Conservation (phyloP, 2,329 filamentous ascomycete species). For the Scytalidium sp. region DNA sequence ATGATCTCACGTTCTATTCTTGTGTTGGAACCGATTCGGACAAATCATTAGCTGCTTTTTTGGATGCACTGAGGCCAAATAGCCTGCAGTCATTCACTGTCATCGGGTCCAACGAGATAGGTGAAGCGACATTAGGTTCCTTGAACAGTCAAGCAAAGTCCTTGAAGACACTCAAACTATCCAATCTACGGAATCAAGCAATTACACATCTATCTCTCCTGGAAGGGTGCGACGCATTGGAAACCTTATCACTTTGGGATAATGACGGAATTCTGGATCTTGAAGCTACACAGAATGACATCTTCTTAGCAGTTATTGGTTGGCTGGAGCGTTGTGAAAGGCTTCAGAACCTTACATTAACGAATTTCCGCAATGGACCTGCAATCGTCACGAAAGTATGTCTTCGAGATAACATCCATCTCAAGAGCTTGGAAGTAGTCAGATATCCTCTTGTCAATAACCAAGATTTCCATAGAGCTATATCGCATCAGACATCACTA, state of each 20-base stretch:
- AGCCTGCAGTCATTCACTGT: conserved; percentile 57
- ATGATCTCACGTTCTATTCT: conserved; percentile 54
- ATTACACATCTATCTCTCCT: conserved; percentile 46
- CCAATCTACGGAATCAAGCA: conserved; percentile 43
- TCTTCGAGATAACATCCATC: conserved; percentile 40
- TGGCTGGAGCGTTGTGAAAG: conserved; percentile 54
- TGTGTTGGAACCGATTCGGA: conserved; percentile 47
- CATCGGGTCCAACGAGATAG: conserved; percentile 52
- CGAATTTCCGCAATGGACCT: conserved; percentile 47
- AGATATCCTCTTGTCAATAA: conserved; percentile 45
- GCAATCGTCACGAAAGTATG: conserved; percentile 49
- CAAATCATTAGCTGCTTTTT: conserved; percentile 54
- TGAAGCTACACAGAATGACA: conserved; percentile 48
- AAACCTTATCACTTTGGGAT: conserved; percentile 46
- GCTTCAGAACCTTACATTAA: conserved; percentile 48
- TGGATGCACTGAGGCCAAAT: conserved; percentile 52
- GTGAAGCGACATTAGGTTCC: conserved; percentile 49
- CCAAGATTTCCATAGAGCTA: conserved; percentile 47
- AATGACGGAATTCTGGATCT: conserved; percentile 39
- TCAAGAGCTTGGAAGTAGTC: conserved; percentile 46
- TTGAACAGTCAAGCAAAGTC: conserved; percentile 51
- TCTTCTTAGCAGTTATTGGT: conserved; percentile 45
- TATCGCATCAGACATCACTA: conserved; percentile 47
- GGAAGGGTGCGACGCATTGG: conserved; percentile 44
- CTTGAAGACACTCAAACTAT: conserved; percentile 50